A percentile compares a stretch with the other conserved stretches of the same genome.
Conservation (phyloP, 345 rosid genomes). For the Pugionium cornutum region DNA sequence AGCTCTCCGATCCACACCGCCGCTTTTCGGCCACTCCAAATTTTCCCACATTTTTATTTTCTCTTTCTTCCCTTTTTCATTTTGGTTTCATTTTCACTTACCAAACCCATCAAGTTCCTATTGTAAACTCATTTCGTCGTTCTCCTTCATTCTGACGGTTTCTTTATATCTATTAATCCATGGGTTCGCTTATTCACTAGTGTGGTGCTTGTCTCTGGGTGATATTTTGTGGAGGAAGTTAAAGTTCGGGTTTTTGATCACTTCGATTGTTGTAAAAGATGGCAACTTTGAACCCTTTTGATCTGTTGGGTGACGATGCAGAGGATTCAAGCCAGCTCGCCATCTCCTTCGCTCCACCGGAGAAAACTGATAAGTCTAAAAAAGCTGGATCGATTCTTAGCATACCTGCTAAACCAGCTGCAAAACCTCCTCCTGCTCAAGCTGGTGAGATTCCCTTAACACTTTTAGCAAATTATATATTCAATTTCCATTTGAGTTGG, state of each 20-base stretch:
- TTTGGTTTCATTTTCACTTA: not conserved
- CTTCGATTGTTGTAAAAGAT: conserved; percentile 38
- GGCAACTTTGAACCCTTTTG: conserved; percentile 90
- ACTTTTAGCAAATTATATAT: conserved; percentile 11
- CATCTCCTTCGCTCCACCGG: conserved; percentile 47
- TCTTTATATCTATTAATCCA: too few species aligned
- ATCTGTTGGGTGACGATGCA: conserved; percentile 73
- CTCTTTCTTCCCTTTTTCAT: too few species aligned
- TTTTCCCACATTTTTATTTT: not conserved
- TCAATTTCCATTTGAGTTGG: conserved; percentile 3
- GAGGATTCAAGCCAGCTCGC: conserved; percentile 75
- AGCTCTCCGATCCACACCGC: not conserved
- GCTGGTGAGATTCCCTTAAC: conserved; percentile 53
- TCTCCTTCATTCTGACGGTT: not conserved
- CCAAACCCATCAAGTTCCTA: conserved; percentile 20
- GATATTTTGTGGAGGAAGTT: not conserved
- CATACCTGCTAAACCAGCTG: conserved; percentile 57
- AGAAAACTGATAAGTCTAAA: conserved; percentile 65
- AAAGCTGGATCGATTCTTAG: conserved; percentile 47
- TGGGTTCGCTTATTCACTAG: conserved; percentile 10
- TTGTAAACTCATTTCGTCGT: not conserved
- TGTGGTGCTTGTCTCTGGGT: not conserved
- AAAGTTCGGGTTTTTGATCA: not conserved
- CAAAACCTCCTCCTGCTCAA: conserved; percentile 86
- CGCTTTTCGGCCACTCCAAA: conserved; percentile 23